Percentiles rank a stretch among this genome's conserved stretches.
phyloP scores from a whole-genome alignment of 352 stramenopile genomes.

The Globisporangium ultimum region DNA sequence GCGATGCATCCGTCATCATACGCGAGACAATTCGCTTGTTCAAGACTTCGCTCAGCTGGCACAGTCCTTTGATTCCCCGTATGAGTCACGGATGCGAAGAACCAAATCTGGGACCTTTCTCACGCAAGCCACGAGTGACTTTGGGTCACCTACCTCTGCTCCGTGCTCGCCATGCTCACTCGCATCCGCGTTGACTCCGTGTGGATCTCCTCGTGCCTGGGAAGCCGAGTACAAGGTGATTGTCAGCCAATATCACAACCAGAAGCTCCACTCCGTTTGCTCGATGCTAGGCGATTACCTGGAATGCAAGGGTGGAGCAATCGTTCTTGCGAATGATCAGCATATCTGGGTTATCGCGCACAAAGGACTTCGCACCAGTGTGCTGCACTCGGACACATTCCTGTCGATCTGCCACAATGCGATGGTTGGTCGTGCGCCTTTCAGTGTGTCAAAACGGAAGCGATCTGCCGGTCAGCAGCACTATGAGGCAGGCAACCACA shows the following conservation, averaged over 20 bases:
- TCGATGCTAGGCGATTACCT: conserved; percentile 67
- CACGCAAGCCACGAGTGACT: conserved; percentile 8
- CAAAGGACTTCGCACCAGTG: conserved; percentile 43
- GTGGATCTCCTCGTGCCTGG: conserved; percentile 20
- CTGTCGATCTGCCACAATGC: conserved; percentile 52
- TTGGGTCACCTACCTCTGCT: not conserved
- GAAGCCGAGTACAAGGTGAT: conserved; percentile 50
- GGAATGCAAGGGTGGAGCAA: conserved; percentile 59
- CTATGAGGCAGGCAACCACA: not conserved
- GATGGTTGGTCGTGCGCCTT: conserved; percentile 34
- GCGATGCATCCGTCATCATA: conserved; percentile 55
- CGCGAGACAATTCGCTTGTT: conserved; percentile 35
- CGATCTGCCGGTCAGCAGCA: conserved; percentile 8
- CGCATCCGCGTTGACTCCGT: conserved; percentile 34
- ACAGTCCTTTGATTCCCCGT: conserved; percentile 29
- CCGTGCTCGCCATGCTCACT: conserved; percentile 20
- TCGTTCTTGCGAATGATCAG: conserved; percentile 55
- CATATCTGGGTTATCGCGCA: conserved; percentile 70
- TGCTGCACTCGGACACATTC: conserved; percentile 56
- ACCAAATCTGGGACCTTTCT: conserved; percentile 9
- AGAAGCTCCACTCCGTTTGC: conserved; percentile 71
- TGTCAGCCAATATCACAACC: conserved; percentile 68
- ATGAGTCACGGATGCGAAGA: conserved; percentile 6
- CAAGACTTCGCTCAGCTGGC: conserved; percentile 44
- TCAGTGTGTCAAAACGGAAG: conserved; percentile 43